Evolutionary conservation across 805 yeast species (phyloP).

Genomic region (Saturnispora quitensis): DNA sequence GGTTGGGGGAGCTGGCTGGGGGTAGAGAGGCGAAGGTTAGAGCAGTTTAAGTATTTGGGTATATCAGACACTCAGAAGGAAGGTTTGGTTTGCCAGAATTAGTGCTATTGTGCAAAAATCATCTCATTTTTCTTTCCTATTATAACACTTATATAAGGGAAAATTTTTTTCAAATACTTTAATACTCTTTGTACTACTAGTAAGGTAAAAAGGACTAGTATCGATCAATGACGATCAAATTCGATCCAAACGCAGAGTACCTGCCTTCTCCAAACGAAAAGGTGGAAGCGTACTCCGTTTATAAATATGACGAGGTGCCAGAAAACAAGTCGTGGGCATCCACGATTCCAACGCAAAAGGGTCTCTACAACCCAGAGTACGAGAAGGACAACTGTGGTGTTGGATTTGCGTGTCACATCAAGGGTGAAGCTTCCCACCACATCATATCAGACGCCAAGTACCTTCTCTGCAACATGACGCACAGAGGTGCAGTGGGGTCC

Average conservation of each 20-base stretch:
- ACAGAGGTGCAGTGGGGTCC: conserved; percentile 94
- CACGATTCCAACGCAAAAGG: conserved; percentile 76
- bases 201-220: background rate
- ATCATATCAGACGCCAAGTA: conserved; percentile 85
- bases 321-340: conserved; percentile 89
- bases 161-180: background rate
- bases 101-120: background rate
- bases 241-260: conserved; percentile 23
- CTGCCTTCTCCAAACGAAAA: conserved; percentile 15
- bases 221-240: conserved; percentile 20
- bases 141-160: background rate
- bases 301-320: conserved; percentile 64
- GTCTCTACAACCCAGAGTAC: conserved; percentile 84
- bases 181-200: background rate
- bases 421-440: conserved; percentile 81
- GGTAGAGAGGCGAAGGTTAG: no score
- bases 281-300: conserved; percentile 33
- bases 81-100: background rate
- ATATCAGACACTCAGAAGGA: background rate
- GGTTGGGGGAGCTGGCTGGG: no score
- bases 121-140: background rate
- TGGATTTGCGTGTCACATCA: conserved; percentile 86
- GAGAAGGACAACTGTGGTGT: conserved; percentile 99
- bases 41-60: background rate
- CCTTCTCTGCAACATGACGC: conserved; percentile 94